phyloP scores from a whole-genome alignment of 495 filamentous ascomycete species.

The Trichoderma virens region DNA sequence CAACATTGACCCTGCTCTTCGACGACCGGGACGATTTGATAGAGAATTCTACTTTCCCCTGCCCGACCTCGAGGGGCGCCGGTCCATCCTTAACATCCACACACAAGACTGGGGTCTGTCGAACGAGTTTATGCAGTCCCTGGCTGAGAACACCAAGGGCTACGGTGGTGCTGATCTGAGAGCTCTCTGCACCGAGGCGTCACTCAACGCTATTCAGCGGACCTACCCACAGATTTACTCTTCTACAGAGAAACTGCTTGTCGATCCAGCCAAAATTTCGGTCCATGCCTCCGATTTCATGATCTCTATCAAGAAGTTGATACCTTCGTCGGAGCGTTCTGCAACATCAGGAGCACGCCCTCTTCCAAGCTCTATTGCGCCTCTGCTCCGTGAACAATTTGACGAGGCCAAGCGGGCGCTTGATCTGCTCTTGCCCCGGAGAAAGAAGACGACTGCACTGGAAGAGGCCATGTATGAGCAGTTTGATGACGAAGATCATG shows the following conservation, averaged over 20 bases:
- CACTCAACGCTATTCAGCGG: slow-evolving; percentile 92
- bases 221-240: slow-evolving; percentile 94
- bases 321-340: slow-evolving; percentile 88
- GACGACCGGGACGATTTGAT: slow-evolving; percentile 91
- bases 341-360: slow-evolving; percentile 72
- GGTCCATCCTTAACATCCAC: slow-evolving; percentile 87
- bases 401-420: slow-evolving; percentile 55
- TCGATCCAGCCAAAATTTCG: slow-evolving; percentile 74
- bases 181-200: slow-evolving; percentile 94
- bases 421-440: slow-evolving; percentile 72
- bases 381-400: slow-evolving; percentile 68
- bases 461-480: slow-evolving; percentile 95
- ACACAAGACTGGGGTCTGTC: slow-evolving; percentile 88
- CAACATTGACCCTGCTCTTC: slow-evolving; percentile 89
- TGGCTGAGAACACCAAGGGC: slow-evolving; percentile 85
- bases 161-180: slow-evolving; percentile 94
- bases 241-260: slow-evolving; percentile 80
- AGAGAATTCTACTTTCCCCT: slow-evolving; percentile 97
- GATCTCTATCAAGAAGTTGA: slow-evolving; percentile 89
- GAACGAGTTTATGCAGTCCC: slow-evolving; percentile 65
- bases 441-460: slow-evolving; percentile 76
- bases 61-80: slow-evolving; percentile 68
- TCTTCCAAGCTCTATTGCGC: slow-evolving; percentile 69
- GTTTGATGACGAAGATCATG: slow-evolving; percentile 60
- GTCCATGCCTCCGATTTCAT: slow-evolving; percentile 92